Evolutionary conservation across 495 filamentous ascomycete species (phyloP).

Genomic region (Hamigera avellanea): DNA sequence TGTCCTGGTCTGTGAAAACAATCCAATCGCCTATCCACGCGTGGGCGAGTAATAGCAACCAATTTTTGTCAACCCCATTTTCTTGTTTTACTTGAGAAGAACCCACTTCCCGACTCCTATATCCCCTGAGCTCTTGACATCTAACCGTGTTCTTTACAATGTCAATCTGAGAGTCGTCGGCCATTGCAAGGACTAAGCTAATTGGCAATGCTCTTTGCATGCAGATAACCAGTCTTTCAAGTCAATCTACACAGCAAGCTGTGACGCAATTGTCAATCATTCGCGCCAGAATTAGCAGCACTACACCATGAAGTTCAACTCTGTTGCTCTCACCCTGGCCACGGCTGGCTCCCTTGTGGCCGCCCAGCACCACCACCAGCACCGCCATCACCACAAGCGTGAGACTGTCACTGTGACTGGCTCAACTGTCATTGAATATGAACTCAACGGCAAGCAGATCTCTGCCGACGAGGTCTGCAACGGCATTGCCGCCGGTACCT

Average conservation of each 20-base stretch:
- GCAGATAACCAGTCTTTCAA: neutral
- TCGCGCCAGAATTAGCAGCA: slow-evolving; percentile 2
- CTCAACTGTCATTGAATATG: slow-evolving; percentile 45
- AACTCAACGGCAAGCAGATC: slow-evolving; percentile 45
- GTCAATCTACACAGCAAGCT: neutral
- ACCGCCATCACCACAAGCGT: slow-evolving; percentile 30
- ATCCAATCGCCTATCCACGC: no score
- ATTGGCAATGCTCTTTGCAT: neutral
- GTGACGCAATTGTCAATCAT: slow-evolving; percentile 1
- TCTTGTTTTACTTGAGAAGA: no score
- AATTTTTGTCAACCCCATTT: no score
- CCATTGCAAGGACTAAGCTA: no score
- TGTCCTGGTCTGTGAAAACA: no score
- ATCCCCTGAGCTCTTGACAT: no score
- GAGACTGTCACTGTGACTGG: slow-evolving; percentile 21
- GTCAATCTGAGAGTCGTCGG: no score
- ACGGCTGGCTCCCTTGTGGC: slow-evolving; percentile 34
- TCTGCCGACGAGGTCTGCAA: slow-evolving; percentile 43
- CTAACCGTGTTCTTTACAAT: no score
- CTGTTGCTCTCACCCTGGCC: slow-evolving; percentile 30
- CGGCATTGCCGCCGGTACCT: slow-evolving; percentile 44
- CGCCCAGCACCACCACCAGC: slow-evolving; percentile 34
- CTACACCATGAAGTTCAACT: slow-evolving; percentile 34
- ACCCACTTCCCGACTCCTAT: no score
- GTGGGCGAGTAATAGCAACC: no score